Conservation (phyloP, 225 moss, liverwort and hornwort genomes). For the Bryoerythrophyllum caledonicum region DNA sequence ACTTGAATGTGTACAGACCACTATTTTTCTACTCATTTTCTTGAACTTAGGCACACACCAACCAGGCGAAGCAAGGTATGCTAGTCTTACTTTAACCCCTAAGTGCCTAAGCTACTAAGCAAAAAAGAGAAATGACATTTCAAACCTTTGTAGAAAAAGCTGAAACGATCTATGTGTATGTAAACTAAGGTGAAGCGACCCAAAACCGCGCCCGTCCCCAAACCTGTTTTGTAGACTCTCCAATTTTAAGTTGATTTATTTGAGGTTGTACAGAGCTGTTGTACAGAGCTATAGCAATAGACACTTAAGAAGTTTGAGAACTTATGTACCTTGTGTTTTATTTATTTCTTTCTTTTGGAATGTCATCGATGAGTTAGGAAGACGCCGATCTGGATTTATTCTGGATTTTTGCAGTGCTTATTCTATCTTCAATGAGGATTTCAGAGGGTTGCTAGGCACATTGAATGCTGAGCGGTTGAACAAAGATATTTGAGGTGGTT, state of each 20-base stretch:
- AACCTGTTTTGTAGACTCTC: no score
- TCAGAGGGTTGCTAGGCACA: conserved; percentile 52
- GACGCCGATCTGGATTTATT: neutral
- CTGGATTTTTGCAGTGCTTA: conserved; percentile 38
- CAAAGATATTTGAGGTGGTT: conserved; percentile 62
- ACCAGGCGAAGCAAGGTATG: conserved; percentile 60
- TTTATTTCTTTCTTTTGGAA: neutral
- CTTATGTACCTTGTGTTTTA: no score
- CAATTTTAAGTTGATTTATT: no score
- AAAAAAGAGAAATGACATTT: no score
- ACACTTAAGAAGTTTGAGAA: no score
- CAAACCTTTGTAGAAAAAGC: no score
- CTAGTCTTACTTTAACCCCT: neutral
- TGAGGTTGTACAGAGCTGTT: no score
- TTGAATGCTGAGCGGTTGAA: conserved; percentile 63
- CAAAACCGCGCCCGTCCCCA: no score
- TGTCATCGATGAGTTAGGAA: neutral
- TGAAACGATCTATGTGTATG: no score
- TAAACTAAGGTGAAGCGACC: no score
- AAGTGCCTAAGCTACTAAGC: no score
- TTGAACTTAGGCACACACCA: conserved; percentile 57
- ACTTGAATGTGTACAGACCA: conserved; percentile 22
- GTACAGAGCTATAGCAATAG: no score
- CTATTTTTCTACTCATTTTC: conserved; percentile 45
- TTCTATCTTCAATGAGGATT: conserved; percentile 59